Evolutionary conservation across 148 eudicot species (phyloP).

Genomic region (Vaccinium corymbosum): DNA sequence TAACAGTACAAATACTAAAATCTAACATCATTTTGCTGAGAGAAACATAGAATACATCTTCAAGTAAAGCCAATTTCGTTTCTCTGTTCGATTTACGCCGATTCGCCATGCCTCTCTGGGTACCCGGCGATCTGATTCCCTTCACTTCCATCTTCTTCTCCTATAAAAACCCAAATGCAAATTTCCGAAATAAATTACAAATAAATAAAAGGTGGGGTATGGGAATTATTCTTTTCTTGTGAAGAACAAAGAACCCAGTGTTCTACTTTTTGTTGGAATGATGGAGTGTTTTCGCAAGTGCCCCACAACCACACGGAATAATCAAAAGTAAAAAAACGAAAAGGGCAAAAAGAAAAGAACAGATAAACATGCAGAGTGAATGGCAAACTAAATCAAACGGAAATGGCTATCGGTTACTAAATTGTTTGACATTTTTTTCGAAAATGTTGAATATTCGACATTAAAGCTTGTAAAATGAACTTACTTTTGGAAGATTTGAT

Average conservation of each 20-base stretch:
- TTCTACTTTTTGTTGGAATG: conserved; percentile 6
- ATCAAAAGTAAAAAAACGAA: background rate
- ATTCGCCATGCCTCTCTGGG: conserved; percentile 27
- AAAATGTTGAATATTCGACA: conserved; percentile 4
- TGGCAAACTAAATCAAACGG: background rate
- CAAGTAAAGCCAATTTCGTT: conserved; percentile 59
- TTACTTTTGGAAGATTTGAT: conserved; percentile 33
- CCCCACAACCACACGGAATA: background rate
- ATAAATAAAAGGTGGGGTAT: background rate
- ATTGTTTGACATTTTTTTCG: background rate
- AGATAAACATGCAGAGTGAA: background rate
- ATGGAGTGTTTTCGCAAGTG: background rate
- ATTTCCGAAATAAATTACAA: background rate
- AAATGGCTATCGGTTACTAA: background rate
- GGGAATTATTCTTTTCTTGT: conserved; percentile 13
- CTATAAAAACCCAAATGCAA: conserved; percentile 21
- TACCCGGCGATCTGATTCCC: conserved; percentile 27
- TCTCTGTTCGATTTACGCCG: conserved; percentile 37
- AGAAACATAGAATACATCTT: conserved; percentile 54
- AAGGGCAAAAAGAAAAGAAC: background rate
- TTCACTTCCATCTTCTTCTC: conserved; percentile 41
- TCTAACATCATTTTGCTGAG: background rate
- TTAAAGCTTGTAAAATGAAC: background rate
- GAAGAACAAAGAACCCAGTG: conserved; percentile 2
- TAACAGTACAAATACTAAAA: background rate